A percentile compares a stretch with the other conserved stretches of the same genome.
These are phyloP conservation scores for Gaeumannomyces sp. DNA, from an alignment of 2,329 filamentous ascomycete species.

Conservation along the genomic window DNA sequence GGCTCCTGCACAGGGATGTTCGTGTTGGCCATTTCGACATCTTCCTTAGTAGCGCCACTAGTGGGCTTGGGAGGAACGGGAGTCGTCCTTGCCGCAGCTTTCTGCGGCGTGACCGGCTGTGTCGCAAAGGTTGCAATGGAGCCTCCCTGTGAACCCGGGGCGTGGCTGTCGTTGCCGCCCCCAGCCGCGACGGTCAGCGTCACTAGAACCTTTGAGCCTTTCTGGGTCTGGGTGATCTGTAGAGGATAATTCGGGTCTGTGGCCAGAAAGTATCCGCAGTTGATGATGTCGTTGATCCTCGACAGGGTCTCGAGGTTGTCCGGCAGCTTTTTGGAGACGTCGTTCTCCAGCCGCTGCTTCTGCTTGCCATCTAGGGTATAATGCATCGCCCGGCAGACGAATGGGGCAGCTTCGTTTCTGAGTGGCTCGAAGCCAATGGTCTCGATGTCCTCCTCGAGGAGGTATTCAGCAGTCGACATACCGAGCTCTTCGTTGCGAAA, in stretches of 20 bases:
- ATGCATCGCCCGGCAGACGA: conserved; percentile 27
- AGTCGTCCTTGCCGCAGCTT: background rate
- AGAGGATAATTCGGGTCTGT: conserved; percentile 15
- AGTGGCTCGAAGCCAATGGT: conserved; percentile 38
- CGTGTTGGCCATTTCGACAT: background rate
- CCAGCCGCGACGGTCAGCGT: conserved; percentile 11
- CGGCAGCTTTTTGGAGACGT: conserved; percentile 11
- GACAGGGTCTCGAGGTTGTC: conserved; percentile 15
- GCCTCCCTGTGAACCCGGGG: background rate
- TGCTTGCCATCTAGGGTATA: conserved; percentile 26
- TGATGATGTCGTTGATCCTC: conserved; percentile 18
- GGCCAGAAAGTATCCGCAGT: conserved; percentile 16
- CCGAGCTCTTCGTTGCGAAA: conserved; percentile 28
- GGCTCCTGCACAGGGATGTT: background rate
- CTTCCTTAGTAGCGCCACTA: background rate
- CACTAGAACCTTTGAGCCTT: conserved; percentile 11
- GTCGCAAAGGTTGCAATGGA: background rate
- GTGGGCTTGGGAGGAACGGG: background rate
- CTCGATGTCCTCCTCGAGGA: conserved; percentile 46
- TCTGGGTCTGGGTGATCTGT: conserved; percentile 9
- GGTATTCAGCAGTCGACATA: conserved; percentile 37
- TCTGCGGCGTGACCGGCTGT: conserved; percentile 4
- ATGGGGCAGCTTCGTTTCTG: conserved; percentile 11
- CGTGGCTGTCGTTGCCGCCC: background rate
- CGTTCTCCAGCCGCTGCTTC: conserved; percentile 17